Conservation (phyloP, 1,284 basidiomycete genomes). For the Microbotryum silenes-acaulis region DNA sequence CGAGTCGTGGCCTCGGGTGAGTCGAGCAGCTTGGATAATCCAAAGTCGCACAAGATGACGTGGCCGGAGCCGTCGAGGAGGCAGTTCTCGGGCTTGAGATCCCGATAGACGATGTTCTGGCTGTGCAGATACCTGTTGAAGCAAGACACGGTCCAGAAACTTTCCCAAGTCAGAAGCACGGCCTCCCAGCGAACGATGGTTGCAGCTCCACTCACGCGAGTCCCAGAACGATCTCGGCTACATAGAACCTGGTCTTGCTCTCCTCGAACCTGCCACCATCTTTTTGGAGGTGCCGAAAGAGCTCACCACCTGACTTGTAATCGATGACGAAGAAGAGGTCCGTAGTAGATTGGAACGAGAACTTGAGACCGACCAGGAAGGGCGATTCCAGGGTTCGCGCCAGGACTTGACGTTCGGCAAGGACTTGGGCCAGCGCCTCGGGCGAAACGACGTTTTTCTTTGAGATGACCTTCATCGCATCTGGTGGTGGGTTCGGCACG, state of each 20-base stretch:
- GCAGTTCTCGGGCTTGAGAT: conserved; percentile 38
- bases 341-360: conserved; percentile 30
- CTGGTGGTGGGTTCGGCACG: conserved; percentile 8
- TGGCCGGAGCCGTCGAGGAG: conserved; percentile 39
- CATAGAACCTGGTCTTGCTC: conserved; percentile 36
- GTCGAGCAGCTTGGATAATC: conserved; percentile 30
- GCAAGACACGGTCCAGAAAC: too few relatives aligned
- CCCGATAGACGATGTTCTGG: conserved; percentile 7
- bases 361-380: conserved; percentile 45
- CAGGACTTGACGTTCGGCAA: conserved; percentile 43
- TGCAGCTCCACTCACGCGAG: conserved; percentile 35
- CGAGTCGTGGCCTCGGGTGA: conserved; percentile 39
- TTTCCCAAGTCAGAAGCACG: too few relatives aligned
- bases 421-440: conserved; percentile 41
- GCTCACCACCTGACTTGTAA: conserved; percentile 45
- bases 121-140: background rate
- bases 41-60: conserved; percentile 40
- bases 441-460: conserved; percentile 40
- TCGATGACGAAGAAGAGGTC: conserved; percentile 43
- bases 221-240: conserved; percentile 38
- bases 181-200: background rate
- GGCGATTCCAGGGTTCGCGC: conserved; percentile 43
- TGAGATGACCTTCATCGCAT: conserved; percentile 44
- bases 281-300: conserved; percentile 40
- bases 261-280: conserved; percentile 38